Evolutionary conservation across 139 green algal species (phyloP), one percentile per base, ranked within the genome.

Genomic region (Picochlorum sp.): DNA sequence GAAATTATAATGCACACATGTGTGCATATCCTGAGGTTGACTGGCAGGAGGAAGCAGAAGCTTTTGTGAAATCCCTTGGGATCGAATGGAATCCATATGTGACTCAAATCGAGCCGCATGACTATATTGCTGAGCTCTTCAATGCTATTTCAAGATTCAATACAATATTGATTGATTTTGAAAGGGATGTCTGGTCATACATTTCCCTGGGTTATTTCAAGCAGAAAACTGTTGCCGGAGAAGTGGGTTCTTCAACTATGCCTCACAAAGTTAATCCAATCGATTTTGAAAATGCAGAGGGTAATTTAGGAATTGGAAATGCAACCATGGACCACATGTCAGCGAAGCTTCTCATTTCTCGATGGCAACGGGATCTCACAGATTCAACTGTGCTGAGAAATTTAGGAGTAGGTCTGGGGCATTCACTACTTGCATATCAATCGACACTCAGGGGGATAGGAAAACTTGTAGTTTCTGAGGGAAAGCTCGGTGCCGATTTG

Each of bases 1-100:
- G 93, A 56, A 98, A 98, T 79, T 98, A 98, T 86, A 99, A 99
- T 68, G 93, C 93, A 0, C 87, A 96, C 82, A 74, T 98, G 60
- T 71, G 55, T 2, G 93, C 93, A 9, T 99, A 99, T 74, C 89
- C 91, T 1, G 76, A 89, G 6, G 80, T 96, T 2, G 86, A 96
- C 67, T 99, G 93, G 93, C 64, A 87, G 55, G 5, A 24, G 12
- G 76, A 95, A 9, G 84, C 74, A n/a, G 24, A 76, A 36, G 33
- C 75, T 30, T 94, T 94, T 72, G 91, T 97, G 26, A 74, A 72
- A 2, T 57, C 53, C 0, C 61, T 95, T 28, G 86, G 87, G 3
- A 67, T 95, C 24, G 51, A 76, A 35, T 92, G 82, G 57, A 96
- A 96, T 73, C 87, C 87, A 2, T 95, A 96, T 69, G 85, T 86